phyloP scores from a whole-genome alignment of 768 basidiomycete genomes.

The Rhodotorula diobovata region DNA sequence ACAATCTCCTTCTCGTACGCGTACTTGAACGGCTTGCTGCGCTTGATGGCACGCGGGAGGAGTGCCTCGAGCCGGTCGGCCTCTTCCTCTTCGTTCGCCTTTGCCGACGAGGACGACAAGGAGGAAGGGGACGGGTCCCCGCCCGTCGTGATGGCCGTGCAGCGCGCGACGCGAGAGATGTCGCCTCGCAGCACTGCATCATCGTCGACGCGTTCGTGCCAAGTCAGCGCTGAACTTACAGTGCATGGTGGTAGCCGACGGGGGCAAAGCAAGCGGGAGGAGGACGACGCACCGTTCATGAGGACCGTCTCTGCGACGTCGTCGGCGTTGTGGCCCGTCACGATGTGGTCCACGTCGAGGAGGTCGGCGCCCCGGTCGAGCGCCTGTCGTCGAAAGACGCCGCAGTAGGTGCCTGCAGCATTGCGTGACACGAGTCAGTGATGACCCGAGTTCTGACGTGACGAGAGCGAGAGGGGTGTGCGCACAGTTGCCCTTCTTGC shows the following conservation, averaged over 20 bases:
- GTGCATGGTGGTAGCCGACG: background rate
- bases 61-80: background rate
- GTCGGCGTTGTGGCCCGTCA: slow-evolving; percentile 98
- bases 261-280: background rate
- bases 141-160: slow-evolving; percentile 89
- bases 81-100: slow-evolving; percentile 49
- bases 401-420: slow-evolving; percentile 74
- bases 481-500: slow-evolving; percentile 89
- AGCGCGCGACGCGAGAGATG: slow-evolving; percentile 85
- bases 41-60: slow-evolving; percentile 65
- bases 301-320: slow-evolving; percentile 98
- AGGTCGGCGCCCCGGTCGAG: slow-evolving; percentile 87
- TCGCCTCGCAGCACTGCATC: slow-evolving; percentile 89
- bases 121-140: slow-evolving; percentile 56
- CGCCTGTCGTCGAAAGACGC: slow-evolving; percentile 93
- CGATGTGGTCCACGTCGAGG: slow-evolving; percentile 89
- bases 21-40: slow-evolving; percentile 99
- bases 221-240: too few relatives aligned
- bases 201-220: background rate
- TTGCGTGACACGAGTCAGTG: background rate
- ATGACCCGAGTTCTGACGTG: background rate
- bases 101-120: background rate
- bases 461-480: background rate
- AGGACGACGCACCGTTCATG: slow-evolving; percentile 81
- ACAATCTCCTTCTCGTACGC: slow-evolving; percentile 99